Percentiles rank a stretch among this genome's conserved stretches.
Conservation (phyloP, 2,329 filamentous ascomycete species). For the Penicillium sp. region DNA sequence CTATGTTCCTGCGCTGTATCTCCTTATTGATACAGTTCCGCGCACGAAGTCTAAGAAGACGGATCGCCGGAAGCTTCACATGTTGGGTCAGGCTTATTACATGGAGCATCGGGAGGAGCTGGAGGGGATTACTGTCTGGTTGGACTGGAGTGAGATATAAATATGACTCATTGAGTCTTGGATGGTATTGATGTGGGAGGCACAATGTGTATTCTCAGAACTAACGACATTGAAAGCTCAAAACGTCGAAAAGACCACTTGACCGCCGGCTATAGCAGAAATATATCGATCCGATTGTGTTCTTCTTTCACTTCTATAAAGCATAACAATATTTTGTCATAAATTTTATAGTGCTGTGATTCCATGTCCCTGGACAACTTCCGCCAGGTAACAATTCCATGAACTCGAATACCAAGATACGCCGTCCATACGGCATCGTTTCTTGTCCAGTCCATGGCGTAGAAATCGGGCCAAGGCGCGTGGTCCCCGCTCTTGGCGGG, state of each 20-base stretch:
- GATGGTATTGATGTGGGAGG: not conserved
- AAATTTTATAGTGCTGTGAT: not conserved
- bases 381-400: not conserved
- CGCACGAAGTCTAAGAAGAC: slow-evolving; percentile 25
- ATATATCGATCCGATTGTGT: not conserved
- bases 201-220: not conserved
- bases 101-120: slow-evolving; percentile 12
- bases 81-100: slow-evolving; percentile 18
- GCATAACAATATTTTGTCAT: not conserved
- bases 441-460: not conserved
- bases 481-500: not conserved
- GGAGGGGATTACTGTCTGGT: slow-evolving; percentile 12
- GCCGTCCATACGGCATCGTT: not conserved
- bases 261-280: not conserved
- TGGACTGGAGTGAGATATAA: slow-evolving; percentile 7
- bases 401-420: not conserved
- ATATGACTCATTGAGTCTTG: too few relatives aligned
- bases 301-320: not conserved
- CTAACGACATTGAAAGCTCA: not conserved
- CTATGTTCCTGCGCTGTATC: slow-evolving; percentile 19
- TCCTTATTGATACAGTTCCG: slow-evolving; percentile 18
- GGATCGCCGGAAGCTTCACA: slow-evolving; percentile 20
- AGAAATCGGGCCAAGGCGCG: not conserved
- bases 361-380: not conserved
- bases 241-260: too few relatives aligned